phyloP scores from a whole-genome alignment of 2,329 filamentous ascomycete genomes.

The Fusarium solani-melongenae region DNA sequence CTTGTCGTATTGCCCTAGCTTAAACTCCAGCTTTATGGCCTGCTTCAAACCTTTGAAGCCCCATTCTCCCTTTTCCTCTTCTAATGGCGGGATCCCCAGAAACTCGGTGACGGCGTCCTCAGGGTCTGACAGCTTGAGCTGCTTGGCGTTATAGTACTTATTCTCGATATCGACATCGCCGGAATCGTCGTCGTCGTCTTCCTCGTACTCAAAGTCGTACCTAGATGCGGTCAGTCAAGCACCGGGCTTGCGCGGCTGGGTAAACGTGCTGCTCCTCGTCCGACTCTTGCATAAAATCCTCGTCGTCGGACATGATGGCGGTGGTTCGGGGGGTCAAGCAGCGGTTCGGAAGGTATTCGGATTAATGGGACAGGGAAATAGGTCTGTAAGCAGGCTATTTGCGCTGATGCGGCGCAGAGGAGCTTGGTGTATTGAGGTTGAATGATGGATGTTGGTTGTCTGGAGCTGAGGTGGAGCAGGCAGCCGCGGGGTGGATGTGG shows the following conservation, averaged over 20 bases:
- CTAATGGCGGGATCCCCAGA: slow-evolving; percentile 83
- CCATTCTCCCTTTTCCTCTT: slow-evolving; percentile 96
- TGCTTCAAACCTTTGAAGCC: slow-evolving; percentile 98
- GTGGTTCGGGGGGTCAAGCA: background rate
- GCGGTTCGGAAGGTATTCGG: background rate
- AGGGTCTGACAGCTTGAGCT: slow-evolving; percentile 88
- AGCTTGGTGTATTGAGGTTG: background rate
- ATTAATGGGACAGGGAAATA: background rate
- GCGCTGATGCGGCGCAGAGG: background rate
- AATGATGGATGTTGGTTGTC: slow-evolving; percentile 20
- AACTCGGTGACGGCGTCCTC: slow-evolving; percentile 93
- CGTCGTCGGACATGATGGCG: slow-evolving; percentile 62
- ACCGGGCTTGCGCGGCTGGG: slow-evolving; percentile 5
- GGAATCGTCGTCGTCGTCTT: slow-evolving; percentile 86
- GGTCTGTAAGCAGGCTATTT: background rate
- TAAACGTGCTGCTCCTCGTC: slow-evolving; percentile 56
- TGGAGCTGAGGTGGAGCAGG: slow-evolving; percentile 38
- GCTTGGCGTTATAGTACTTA: slow-evolving; percentile 99
- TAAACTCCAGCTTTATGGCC: slow-evolving; percentile 97
- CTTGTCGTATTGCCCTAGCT: slow-evolving; percentile 86
- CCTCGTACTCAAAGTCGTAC: slow-evolving; percentile 99
- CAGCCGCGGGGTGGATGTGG: slow-evolving; percentile 32
- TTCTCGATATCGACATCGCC: slow-evolving; percentile 97
- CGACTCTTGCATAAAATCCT: slow-evolving; percentile 61
- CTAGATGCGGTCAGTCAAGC: slow-evolving; percentile 43